Conservation (phyloP, 495 filamentous ascomycete species). For the Xylaria longipes region DNA sequence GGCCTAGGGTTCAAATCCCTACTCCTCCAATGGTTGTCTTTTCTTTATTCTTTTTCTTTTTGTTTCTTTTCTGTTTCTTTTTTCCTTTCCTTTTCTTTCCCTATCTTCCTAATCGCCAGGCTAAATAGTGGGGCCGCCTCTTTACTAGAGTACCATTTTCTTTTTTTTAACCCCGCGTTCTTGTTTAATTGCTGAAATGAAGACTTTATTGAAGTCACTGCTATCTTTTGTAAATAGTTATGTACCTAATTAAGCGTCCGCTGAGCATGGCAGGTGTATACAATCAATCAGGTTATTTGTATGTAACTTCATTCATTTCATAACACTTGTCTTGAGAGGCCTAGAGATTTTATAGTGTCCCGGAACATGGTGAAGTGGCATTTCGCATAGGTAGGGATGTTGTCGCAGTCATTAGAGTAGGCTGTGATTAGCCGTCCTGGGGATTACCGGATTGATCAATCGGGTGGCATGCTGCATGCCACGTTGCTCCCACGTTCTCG, state of each 20-base stretch:
- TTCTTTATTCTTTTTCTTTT: no score
- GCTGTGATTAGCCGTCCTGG: not conserved
- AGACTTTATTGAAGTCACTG: not conserved
- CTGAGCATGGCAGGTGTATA: not conserved
- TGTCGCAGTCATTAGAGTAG: conserved; percentile 1
- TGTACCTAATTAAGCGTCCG: no score
- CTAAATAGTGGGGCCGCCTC: not conserved
- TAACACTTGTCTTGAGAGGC: no score
- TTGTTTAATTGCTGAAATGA: not conserved
- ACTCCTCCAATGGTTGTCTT: conserved; percentile 21
- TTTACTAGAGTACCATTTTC: not conserved
- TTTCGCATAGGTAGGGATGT: not conserved
- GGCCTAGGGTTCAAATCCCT: conserved; percentile 29
- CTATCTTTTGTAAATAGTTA: not conserved
- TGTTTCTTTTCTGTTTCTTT: no score
- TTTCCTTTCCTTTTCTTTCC: no score
- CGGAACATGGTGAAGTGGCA: not conserved
- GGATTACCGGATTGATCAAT: not conserved
- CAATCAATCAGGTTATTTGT: not conserved
- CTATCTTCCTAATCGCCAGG: no score
- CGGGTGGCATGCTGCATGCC: not conserved
- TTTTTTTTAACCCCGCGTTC: not conserved
- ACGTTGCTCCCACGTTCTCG: not conserved
- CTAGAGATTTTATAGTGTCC: no score
- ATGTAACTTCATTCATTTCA: no score